phyloP scores from a whole-genome alignment of 805 yeast species.

The Hanseniaspora clermontiae region DNA sequence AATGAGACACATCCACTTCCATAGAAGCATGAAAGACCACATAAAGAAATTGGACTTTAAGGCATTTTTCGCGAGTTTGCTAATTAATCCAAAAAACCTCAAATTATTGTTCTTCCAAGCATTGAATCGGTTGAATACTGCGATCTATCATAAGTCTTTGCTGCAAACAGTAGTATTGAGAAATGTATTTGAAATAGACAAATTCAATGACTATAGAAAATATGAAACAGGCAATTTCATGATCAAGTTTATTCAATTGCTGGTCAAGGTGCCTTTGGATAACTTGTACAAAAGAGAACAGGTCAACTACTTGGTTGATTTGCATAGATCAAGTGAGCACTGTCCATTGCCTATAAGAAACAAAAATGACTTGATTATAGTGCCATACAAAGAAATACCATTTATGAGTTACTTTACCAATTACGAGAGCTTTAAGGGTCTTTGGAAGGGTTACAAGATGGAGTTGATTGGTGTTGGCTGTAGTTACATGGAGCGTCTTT shows the following conservation, averaged over 20 bases:
- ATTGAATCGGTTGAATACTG: slow-evolving; percentile 47
- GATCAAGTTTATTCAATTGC: slow-evolving; percentile 55
- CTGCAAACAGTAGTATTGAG: slow-evolving; percentile 54
- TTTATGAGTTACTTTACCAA: slow-evolving; percentile 34
- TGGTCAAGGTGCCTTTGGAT: slow-evolving; percentile 74
- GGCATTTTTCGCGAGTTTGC: slow-evolving; percentile 23
- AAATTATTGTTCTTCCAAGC: slow-evolving; percentile 55
- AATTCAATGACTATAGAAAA: slow-evolving; percentile 46
- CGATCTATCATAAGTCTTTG: slow-evolving; percentile 43
- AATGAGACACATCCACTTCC: slow-evolving; percentile 18
- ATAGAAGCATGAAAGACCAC: slow-evolving; percentile 62
- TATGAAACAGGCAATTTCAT: slow-evolving; percentile 48
- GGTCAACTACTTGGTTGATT: slow-evolving; percentile 43
- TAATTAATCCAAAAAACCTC: slow-evolving; percentile 36
- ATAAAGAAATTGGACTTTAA: slow-evolving; percentile 35
- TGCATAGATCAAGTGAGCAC: slow-evolving; percentile 15
- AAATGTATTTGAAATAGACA: slow-evolving; percentile 47
- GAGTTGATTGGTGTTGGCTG: slow-evolving; percentile 70
- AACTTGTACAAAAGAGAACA: slow-evolving; percentile 78
- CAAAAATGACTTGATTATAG: slow-evolving; percentile 36
- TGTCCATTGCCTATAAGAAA: slow-evolving; percentile 31
- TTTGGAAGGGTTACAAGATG: slow-evolving; percentile 87
- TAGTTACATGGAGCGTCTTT: slow-evolving; percentile 62
- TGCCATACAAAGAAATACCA: slow-evolving; percentile 23
- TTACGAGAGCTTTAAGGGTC: slow-evolving; percentile 23